Percentiles rank a stretch among this genome's conserved stretches.
Evolutionary conservation across 371 early-diverging fungal genomes (phyloP).

Genomic region (Batkoa obscura): DNA sequence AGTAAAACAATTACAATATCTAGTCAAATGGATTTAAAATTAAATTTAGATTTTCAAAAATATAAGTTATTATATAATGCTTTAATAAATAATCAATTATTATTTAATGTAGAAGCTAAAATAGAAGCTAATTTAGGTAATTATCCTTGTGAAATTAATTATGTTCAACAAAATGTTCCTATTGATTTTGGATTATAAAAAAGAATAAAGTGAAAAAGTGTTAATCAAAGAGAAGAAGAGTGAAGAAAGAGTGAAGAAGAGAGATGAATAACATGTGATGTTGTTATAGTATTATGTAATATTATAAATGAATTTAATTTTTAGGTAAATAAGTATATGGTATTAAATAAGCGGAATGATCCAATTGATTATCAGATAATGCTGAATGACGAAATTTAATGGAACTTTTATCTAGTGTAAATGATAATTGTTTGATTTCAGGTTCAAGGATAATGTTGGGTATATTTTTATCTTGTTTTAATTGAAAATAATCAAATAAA

Average conservation of each 20-base stretch:
- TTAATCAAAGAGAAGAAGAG: too few relatives aligned
- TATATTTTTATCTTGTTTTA: too few relatives aligned
- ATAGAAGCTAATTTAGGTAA: not conserved
- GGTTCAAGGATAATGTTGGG: too few relatives aligned
- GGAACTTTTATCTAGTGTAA: too few relatives aligned
- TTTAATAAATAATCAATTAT: not conserved
- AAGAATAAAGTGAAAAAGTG: not conserved
- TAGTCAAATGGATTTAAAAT: not conserved
- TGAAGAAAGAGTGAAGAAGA: too few relatives aligned
- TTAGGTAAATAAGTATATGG: not conserved
- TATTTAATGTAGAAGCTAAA: not conserved
- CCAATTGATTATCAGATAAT: not conserved
- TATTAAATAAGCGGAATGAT: not conserved
- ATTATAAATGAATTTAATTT: not conserved
- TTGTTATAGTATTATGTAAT: not conserved
- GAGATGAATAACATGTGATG: too few relatives aligned
- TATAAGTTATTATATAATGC: not conserved
- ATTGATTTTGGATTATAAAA: not conserved
- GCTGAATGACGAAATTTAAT: too few relatives aligned
- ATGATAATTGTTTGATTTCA: too few relatives aligned
- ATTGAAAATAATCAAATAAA: too few relatives aligned
- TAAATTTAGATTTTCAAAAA: not conserved
- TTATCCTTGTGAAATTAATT: not conserved
- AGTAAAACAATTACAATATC: not conserved
- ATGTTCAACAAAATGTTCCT: not conserved